Evolutionary conservation across 768 basidiomycete genomes (phyloP).

Genomic region (Naganishia antarctica): DNA sequence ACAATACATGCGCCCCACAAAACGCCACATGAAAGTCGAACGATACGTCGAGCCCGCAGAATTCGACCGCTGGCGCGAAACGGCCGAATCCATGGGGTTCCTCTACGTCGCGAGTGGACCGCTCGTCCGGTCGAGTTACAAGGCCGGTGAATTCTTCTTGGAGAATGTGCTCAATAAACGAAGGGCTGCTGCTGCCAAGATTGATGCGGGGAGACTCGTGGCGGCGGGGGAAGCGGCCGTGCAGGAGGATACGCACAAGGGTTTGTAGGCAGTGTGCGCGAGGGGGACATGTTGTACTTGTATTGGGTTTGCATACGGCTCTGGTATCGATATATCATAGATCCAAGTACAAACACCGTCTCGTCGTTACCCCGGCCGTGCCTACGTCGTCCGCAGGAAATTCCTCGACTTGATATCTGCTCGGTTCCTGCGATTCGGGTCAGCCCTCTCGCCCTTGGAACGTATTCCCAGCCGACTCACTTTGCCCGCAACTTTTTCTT

Average conservation of each 20-base stretch:
- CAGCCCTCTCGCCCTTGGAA: not conserved
- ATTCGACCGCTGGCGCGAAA: conserved; percentile 82
- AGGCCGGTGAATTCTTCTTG: conserved; percentile 96
- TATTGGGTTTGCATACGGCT: no score
- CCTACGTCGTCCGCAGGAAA: conserved; percentile 65
- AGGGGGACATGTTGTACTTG: no score
- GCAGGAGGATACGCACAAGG: conserved; percentile 20
- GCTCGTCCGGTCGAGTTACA: conserved; percentile 91
- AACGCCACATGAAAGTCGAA: conserved; percentile 97
- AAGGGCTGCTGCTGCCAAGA: conserved; percentile 34
- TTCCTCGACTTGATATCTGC: conserved; percentile 74
- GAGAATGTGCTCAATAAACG: conserved; percentile 64
- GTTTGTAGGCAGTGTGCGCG: not conserved
- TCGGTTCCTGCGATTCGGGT: conserved; percentile 44
- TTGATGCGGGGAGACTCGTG: conserved; percentile 36
- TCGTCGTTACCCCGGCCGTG: no score
- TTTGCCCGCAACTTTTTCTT: conserved; percentile 39
- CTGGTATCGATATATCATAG: no score
- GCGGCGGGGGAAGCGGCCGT: conserved; percentile 26
- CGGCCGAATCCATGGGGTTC: conserved; percentile 91
- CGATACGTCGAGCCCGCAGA: conserved; percentile 91
- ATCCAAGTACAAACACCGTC: no score
- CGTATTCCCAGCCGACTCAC: conserved; percentile 36
- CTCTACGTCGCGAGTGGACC: conserved; percentile 96
- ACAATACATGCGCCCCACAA: conserved; percentile 99